phyloP scores from a whole-genome alignment of 768 basidiomycete species.

The Psilocybe azurescens region DNA sequence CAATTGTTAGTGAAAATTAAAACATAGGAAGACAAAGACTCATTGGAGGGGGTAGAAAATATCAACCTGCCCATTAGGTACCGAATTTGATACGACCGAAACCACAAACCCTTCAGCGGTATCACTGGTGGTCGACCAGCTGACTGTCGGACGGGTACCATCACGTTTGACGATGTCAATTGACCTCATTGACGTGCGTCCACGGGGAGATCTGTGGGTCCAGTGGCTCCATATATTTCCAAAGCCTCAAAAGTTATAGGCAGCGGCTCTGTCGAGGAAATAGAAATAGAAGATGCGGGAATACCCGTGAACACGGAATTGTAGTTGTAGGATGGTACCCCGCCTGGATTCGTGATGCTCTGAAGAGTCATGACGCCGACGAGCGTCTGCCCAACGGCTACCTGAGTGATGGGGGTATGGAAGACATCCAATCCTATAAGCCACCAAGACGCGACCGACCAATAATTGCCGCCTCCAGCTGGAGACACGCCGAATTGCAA shows the following conservation, averaged over 20 bases:
- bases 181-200: slow-evolving; percentile 13
- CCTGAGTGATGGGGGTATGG: slow-evolving; percentile 12
- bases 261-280: slow-evolving; percentile 13
- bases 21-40: not conserved
- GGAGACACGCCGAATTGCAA: slow-evolving; percentile 28
- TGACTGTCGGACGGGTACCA: slow-evolving; percentile 17
- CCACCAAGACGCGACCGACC: slow-evolving; percentile 28
- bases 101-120: slow-evolving; percentile 17
- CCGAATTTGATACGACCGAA: slow-evolving; percentile 8
- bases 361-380: slow-evolving; percentile 16
- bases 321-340: slow-evolving; percentile 13
- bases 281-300: slow-evolving; percentile 12
- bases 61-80: slow-evolving; percentile 9
- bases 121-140: slow-evolving; percentile 16
- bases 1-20: no score
- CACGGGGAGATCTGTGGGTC: slow-evolving; percentile 11
- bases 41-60: not conserved
- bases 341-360: slow-evolving; percentile 4
- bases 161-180: slow-evolving; percentile 12
- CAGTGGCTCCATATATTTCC: slow-evolving; percentile 16
- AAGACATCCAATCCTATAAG: slow-evolving; percentile 13
- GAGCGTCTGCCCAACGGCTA: slow-evolving; percentile 12
- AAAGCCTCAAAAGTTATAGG: slow-evolving; percentile 18
- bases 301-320: slow-evolving; percentile 11
- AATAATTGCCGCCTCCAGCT: slow-evolving; percentile 29